phyloP scores from a whole-genome alignment of 768 basidiomycete genomes.

The Kwoniella shandongensis region DNA sequence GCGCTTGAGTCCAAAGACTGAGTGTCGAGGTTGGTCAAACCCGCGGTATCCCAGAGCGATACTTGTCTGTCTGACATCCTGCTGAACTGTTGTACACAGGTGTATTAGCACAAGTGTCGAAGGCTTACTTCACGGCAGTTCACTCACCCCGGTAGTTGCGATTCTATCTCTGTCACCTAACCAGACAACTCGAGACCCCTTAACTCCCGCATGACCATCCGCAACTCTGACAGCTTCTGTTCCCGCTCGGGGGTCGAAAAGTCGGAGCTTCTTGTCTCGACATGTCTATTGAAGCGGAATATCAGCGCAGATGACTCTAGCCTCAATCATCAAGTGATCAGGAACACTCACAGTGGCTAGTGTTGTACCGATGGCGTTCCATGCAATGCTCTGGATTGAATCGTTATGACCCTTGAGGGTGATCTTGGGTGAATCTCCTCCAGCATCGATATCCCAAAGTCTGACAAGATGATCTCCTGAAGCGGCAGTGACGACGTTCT shows the following conservation, averaged over 20 bases:
- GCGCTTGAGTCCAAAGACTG: conserved; percentile 80
- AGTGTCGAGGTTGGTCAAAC: conserved; percentile 73
- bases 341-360: conserved; percentile 64
- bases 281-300: conserved; percentile 60
- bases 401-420: conserved; percentile 76
- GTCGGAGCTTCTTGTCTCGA: conserved; percentile 83
- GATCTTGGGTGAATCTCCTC: conserved; percentile 65
- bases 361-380: conserved; percentile 74
- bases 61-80: conserved; percentile 94
- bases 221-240: conserved; percentile 74
- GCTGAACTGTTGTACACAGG: conserved; percentile 62
- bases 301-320: conserved; percentile 3
- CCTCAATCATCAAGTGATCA: too few species aligned
- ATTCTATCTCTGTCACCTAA: conserved; percentile 85
- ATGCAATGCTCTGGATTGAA: conserved; percentile 79
- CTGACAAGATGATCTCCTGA: conserved; percentile 83
- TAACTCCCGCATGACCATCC: conserved; percentile 91
- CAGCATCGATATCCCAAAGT: conserved; percentile 82
- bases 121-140: too few species aligned
- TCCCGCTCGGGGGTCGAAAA: conserved; percentile 87
- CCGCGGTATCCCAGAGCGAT: conserved; percentile 81
- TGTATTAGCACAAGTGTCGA: background rate
- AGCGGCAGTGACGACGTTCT: conserved; percentile 74
- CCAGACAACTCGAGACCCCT: conserved; percentile 84
- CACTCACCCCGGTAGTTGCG: conserved; percentile 74